Evolutionary conservation across 495 filamentous ascomycete genomes (phyloP).

Genomic region (Rostrohypoxylon terebratum): DNA sequence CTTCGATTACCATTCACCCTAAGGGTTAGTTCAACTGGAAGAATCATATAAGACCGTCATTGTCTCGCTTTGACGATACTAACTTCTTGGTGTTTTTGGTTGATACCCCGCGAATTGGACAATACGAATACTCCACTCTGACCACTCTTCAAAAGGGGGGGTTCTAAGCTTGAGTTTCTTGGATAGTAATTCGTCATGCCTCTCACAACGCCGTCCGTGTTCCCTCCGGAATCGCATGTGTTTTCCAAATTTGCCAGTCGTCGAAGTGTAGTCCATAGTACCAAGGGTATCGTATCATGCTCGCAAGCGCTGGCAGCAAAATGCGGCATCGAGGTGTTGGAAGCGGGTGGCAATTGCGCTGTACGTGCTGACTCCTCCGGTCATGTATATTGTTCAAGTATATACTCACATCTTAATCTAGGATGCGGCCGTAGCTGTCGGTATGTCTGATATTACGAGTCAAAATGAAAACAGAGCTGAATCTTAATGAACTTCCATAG

Average conservation of each 20-base stretch:
- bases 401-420: constrained; percentile 48
- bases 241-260: constrained; percentile 82
- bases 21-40: too few relatives aligned
- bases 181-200: constrained; percentile 49
- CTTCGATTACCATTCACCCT: background rate
- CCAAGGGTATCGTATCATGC: constrained; percentile 90
- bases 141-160: background rate
- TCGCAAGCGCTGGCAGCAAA: constrained; percentile 91
- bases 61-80: background rate
- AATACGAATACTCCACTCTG: background rate
- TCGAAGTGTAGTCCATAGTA: constrained; percentile 91
- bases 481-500: constrained; percentile 50
- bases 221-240: constrained; percentile 68
- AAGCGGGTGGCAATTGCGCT: constrained; percentile 91
- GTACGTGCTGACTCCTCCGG: constrained; percentile 61
- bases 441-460: constrained; percentile 44
- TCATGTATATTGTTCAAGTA: background rate
- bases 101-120: constrained; percentile 11
- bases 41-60: background rate
- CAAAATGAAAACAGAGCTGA: background rate
- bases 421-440: constrained; percentile 95
- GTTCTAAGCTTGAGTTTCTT: background rate
- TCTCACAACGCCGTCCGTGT: constrained; percentile 63
- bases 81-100: background rate
- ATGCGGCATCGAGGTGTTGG: constrained; percentile 85